These are phyloP conservation scores for Deakozyma indianensis DNA, from an alignment of 805 yeast genomes.

Conservation along the genomic window DNA sequence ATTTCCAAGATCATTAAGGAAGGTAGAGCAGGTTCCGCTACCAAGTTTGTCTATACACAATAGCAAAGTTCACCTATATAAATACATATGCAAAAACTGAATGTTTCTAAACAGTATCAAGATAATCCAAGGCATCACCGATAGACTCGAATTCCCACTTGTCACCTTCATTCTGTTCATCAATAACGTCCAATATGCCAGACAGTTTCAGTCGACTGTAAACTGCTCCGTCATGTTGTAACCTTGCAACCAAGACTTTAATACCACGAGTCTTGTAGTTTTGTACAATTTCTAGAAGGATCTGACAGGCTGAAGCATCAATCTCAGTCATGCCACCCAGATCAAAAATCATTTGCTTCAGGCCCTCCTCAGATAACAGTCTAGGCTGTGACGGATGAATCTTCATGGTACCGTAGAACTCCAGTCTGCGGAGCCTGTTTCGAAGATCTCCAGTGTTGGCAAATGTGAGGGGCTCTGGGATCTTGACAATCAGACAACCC, in stretches of 20 bases:
- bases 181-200: constrained; percentile 34
- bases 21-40: constrained; percentile 26
- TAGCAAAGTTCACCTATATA: too few relatives aligned
- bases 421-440: constrained; percentile 51
- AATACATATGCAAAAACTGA: too few relatives aligned
- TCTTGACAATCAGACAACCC: constrained; percentile 62
- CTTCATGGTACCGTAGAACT: constrained; percentile 57
- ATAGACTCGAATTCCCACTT: constrained; percentile 32
- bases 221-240: constrained; percentile 34
- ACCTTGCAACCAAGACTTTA: constrained; percentile 44
- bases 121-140: constrained; percentile 35
- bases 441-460: constrained; percentile 72
- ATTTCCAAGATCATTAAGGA: constrained; percentile 59
- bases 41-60: neutral
- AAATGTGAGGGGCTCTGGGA: constrained; percentile 82
- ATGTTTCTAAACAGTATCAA: too few relatives aligned
- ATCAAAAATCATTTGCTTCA: constrained; percentile 55
- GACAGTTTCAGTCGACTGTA: constrained; percentile 36
- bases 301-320: constrained; percentile 71
- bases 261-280: constrained; percentile 41
- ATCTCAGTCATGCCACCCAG: constrained; percentile 68
- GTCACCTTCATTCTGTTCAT: constrained; percentile 19
- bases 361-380: constrained; percentile 27
- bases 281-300: constrained; percentile 43
- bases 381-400: constrained; percentile 65